Percentiles rank a stretch among this genome's conserved stretches.
Evolutionary conservation across 2,329 filamentous ascomycete genomes (phyloP).

Genomic region (Passalora sequoiae): DNA sequence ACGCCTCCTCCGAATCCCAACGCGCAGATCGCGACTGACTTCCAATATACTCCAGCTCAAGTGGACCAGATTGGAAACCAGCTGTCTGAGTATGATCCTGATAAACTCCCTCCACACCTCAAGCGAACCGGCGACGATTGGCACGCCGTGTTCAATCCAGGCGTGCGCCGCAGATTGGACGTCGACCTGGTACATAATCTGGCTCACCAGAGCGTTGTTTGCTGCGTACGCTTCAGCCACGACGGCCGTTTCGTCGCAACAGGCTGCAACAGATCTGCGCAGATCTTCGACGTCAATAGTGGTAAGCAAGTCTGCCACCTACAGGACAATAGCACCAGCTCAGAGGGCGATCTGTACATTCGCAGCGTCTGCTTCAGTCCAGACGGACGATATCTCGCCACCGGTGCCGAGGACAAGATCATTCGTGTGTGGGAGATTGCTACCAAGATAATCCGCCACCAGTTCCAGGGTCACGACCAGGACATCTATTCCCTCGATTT

Average conservation of each 20-base stretch:
- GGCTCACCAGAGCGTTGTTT: conserved; percentile 91
- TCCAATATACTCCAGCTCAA: conserved; percentile 32
- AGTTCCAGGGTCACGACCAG: conserved; percentile 95
- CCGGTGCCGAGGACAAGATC: conserved; percentile 94
- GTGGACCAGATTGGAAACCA: conserved; percentile 57
- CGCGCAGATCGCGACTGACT: conserved; percentile 27
- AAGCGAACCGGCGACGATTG: conserved; percentile 90
- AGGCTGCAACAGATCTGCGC: conserved; percentile 96
- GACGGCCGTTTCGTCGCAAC: conserved; percentile 96
- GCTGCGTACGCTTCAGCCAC: conserved; percentile 93
- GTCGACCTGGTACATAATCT: conserved; percentile 92
- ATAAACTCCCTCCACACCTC: conserved; percentile 74
- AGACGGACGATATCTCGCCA: conserved; percentile 87
- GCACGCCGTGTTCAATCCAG: conserved; percentile 92
- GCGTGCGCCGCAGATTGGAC: conserved; percentile 81
- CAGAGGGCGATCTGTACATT: conserved; percentile 91
- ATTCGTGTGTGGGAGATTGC: conserved; percentile 97
- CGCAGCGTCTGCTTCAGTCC: conserved; percentile 98
- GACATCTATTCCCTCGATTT: conserved; percentile 98
- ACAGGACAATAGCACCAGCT: conserved; percentile 81
- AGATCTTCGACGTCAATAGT: conserved; percentile 89
- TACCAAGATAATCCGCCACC: conserved; percentile 76
- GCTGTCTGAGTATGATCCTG: conserved; percentile 79
- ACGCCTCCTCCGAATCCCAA: conserved; percentile 55
- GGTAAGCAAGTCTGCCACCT: conserved; percentile 85